Evolutionary conservation across 495 filamentous ascomycete species (phyloP), one percentile per base, ranked within the genome.

Genomic region (Mycothermus thermophilus): DNA sequence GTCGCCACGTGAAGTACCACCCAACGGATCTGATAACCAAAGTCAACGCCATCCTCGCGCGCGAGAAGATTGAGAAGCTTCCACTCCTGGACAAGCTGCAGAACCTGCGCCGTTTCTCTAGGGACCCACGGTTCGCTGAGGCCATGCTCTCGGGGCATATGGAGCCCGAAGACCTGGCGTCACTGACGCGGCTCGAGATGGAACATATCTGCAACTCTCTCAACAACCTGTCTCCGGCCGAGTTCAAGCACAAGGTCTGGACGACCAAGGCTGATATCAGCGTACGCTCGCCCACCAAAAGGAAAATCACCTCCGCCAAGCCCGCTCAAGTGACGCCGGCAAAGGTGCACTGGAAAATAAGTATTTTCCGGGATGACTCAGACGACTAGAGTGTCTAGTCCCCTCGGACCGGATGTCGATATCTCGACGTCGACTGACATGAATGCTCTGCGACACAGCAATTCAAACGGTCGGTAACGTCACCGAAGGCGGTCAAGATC

Each of bases 91-190:
- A 46, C 25, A 46, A 51, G 17, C 18, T 48, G n/a, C 47, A 43
- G 18, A 19, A 30, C 18, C 8, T 52, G 13, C 6, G 17, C 5
- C 34, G 27, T 9, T 32, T 5, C 30, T 13, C 30, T 4, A 30
- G 22, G 11, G 31, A 46, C n/a, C 15, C 22, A 3, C 24, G 48
- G 23, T 45, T 52, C 24, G 43, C 41, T 15, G 49, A 55, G 32
- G 51, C 46, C 7, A 26, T 55, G 31, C 38, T 55, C 3, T 17
- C 46, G 10, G 46, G 46, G 4, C 35, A 43, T 22, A 15, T 52
- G 19, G 25, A 39, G 3, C 41, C 46, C 4, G 21, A 15, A 1
- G 31, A 38, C 3, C n/a, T 46, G 4, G 43, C 28, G 13, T 11
- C 21, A 7, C 19, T 47, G 38, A 33, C 37, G 7, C 24, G 40